A percentile compares a stretch with the other conserved stretches of the same genome.
phyloP scores from a whole-genome alignment of 2,329 filamentous ascomycete genomes.

The Colletotrichum orbiculare region DNA sequence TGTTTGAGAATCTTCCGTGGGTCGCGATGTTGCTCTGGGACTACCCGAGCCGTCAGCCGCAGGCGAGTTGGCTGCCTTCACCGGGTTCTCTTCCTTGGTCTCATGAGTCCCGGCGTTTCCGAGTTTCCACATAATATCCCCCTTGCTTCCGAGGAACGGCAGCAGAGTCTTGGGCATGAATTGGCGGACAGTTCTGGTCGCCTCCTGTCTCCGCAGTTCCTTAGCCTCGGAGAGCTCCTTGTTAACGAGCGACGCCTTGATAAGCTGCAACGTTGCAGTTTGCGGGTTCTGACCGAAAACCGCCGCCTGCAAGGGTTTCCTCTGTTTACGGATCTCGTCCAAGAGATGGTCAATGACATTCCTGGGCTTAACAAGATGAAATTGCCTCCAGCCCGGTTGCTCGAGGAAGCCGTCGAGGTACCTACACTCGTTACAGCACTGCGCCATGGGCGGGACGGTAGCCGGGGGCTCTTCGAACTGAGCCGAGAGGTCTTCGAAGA shows the following conservation, averaged over 20 bases:
- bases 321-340: constrained; percentile 12
- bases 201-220: constrained; percentile 21
- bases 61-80: neutral
- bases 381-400: constrained; percentile 26
- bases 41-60: neutral
- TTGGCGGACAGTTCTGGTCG: constrained; percentile 9
- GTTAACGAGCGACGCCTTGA: constrained; percentile 23
- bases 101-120: constrained; percentile 13
- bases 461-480: constrained; percentile 14
- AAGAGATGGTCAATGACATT: constrained; percentile 15
- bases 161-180: constrained; percentile 25
- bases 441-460: constrained; percentile 13
- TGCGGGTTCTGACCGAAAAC: constrained; percentile 25
- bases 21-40: constrained; percentile 2
- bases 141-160: constrained; percentile 27
- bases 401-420: constrained; percentile 24
- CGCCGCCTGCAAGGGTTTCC: constrained; percentile 20
- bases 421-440: constrained; percentile 24
- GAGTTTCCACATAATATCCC: constrained; percentile 26
- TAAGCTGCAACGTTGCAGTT: constrained; percentile 26
- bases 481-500: constrained; percentile 24
- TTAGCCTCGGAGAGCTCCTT: constrained; percentile 7
- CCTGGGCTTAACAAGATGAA: constrained; percentile 25
- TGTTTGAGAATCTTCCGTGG: no score
- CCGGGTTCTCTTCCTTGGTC: neutral